phyloP scores from a whole-genome alignment of 345 rosid genomes.

The Brassica rapa region DNA sequence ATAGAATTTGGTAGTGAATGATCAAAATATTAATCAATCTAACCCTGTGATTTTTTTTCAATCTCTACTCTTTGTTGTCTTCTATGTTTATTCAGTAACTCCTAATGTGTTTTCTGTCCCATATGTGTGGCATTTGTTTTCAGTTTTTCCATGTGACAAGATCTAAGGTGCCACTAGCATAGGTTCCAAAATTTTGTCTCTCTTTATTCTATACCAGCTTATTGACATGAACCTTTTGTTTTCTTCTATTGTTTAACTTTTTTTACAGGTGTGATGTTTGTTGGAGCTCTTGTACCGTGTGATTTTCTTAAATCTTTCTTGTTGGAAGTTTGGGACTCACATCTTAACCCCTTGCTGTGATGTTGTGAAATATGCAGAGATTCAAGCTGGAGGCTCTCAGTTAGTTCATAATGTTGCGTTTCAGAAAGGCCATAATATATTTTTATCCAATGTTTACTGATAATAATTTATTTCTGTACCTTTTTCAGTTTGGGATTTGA shows the following conservation, averaged over 20 bases:
- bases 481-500: constrained; percentile 9
- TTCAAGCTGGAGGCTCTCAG: constrained; percentile 49
- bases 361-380: constrained; percentile 99
- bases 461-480: constrained; percentile 34
- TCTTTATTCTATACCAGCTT: constrained; percentile 34
- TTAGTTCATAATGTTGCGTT: constrained; percentile 35
- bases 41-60: background rate
- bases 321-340: constrained; percentile 99
- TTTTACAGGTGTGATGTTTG: constrained; percentile 85
- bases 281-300: constrained; percentile 90
- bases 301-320: constrained; percentile 98
- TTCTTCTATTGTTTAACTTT: constrained; percentile 51
- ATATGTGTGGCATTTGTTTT: constrained; percentile 21
- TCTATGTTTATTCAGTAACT: background rate
- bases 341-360: constrained; percentile 94
- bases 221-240: constrained; percentile 50
- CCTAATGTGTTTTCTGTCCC: constrained; percentile 14
- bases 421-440: constrained; percentile 33
- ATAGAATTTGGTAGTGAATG: constrained; percentile 13
- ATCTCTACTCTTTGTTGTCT: background rate
- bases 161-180: constrained; percentile 7
- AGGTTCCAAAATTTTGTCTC: background rate
- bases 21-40: constrained; percentile 1
- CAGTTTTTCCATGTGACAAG: constrained; percentile 11
- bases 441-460: constrained; percentile 39